Base-by-base conservation (phyloP, 192 early-diverging fungal genomes). In the Diversispora epigaea region DNA sequence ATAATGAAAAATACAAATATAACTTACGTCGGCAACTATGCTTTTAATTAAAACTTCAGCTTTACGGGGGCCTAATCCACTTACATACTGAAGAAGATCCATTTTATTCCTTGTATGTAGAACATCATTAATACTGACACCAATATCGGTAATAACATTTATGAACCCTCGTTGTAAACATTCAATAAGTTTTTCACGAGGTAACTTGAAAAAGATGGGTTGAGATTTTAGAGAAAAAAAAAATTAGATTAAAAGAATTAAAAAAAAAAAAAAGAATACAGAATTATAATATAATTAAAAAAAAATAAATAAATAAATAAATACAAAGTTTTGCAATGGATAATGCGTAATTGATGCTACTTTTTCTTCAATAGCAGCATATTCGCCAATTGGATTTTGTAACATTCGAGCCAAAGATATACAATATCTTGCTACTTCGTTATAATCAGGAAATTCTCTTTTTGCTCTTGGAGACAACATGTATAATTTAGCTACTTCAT, bases 21-120 rank as follows among this genome's bases (percentile, higher is more conserved):
- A 11, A 4, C 10, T 54, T 54, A 54, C 50, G 6, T 67, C 65
- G 2, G 5, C 21, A 22, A 67, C 45, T 47, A 67, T 19, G 10
- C 6, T 7, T 46, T 67, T 44, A 19, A 25, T 68, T 43, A 97
- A 85, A 56, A 84, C 89, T 44, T 92, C 88, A 0, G 93, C 95
- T 81, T 99, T 99, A 70, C 97, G 84, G 40, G 95, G 93, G 6
- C 97, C 97, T 55, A 99, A 84, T 17, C 97, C 97, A 73, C 92
- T 87, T 12, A 98, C 93, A 73, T 94, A 98, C 71, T 93, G 92
- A 40, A 99, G 84, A n/a, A 89, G 84, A 22, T 84, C 77, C 0
- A 89, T 82, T 69, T 85, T 82, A 75, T 98, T 93, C 22, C 88
- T 81, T 12, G 86, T 84, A 15, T 82, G 77, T 0, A 91, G 86